Evolutionary conservation across 441 rosid genomes (phyloP).

Genomic region (Pelargonium hybrid): DNA sequence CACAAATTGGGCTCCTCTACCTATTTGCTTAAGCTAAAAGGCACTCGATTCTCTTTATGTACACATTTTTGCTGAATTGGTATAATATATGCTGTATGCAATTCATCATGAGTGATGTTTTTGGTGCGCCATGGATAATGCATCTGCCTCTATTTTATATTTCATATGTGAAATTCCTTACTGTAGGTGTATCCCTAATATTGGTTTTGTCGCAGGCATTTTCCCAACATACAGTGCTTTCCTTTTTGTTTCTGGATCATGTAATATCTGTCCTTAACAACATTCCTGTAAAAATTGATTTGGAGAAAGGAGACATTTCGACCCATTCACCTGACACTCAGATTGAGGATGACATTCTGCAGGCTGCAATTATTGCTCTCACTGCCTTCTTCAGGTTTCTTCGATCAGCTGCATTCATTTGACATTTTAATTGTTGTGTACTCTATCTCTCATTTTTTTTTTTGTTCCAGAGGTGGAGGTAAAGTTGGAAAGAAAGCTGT

Average conservation of each 20-base stretch:
- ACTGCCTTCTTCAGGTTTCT: constrained; percentile 89
- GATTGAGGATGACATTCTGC: constrained; percentile 57
- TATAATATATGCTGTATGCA: background rate
- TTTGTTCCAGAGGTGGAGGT: constrained; percentile 79
- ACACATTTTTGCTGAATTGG: background rate
- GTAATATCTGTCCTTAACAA: constrained; percentile 60
- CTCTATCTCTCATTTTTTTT: constrained; percentile 24
- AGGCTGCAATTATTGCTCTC: constrained; percentile 83
- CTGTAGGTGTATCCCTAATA: constrained; percentile 8
- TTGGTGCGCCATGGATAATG: background rate
- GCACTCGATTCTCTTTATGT: background rate
- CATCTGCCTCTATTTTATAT: background rate
- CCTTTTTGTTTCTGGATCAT: constrained; percentile 75
- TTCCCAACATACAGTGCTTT: constrained; percentile 74
- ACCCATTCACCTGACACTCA: constrained; percentile 38
- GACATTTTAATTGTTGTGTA: constrained; percentile 14
- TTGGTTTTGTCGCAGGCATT: constrained; percentile 46
- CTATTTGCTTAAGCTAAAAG: background rate
- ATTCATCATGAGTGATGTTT: constrained; percentile 8
- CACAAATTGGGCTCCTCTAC: background rate
- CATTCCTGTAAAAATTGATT: constrained; percentile 45
- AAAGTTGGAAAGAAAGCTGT: constrained; percentile 90
- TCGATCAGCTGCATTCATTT: constrained; percentile 18
- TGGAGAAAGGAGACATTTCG: constrained; percentile 52
- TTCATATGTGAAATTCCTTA: background rate